Evolutionary conservation across 768 basidiomycete species (phyloP).

Genomic region (Cyclocybe cylindracea): DNA sequence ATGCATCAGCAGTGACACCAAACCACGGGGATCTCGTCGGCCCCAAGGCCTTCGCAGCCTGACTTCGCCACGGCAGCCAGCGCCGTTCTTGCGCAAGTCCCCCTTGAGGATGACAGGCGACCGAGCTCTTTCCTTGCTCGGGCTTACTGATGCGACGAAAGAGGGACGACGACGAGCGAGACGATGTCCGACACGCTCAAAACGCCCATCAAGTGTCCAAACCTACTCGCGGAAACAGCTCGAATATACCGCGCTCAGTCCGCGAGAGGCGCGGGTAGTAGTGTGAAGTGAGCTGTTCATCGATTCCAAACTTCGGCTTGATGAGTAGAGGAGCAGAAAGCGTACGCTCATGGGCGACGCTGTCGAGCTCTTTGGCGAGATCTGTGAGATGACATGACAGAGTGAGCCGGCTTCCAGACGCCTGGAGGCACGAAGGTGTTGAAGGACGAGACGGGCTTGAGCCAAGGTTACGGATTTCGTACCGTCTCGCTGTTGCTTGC

Average conservation of each 20-base stretch:
- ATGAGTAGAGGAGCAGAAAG: conserved; percentile 30
- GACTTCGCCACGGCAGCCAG: conserved; percentile 49
- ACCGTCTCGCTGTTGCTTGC: conserved; percentile 61
- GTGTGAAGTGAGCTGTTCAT: conserved; percentile 61
- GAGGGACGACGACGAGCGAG: conserved; percentile 38
- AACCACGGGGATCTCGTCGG: conserved; percentile 69
- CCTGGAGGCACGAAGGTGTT: conserved; percentile 60
- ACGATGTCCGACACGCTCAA: conserved; percentile 73
- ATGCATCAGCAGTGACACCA: conserved; percentile 43
- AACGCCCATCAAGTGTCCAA: conserved; percentile 68
- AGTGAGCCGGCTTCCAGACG: conserved; percentile 60
- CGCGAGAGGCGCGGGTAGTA: conserved; percentile 65
- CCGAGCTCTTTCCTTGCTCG: conserved; percentile 56
- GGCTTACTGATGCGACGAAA: conserved; percentile 33
- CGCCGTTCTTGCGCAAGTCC: conserved; percentile 34
- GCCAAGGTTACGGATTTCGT: conserved; percentile 67
- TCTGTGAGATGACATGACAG: conserved; percentile 42
- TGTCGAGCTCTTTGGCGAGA: conserved; percentile 35
- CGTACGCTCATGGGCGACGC: conserved; percentile 52
- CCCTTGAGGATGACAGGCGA: conserved; percentile 60
- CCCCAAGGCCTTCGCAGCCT: conserved; percentile 60
- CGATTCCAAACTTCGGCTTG: conserved; percentile 42
- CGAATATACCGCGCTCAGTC: conserved; percentile 53
- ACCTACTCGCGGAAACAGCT: conserved; percentile 71
- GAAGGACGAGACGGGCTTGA: conserved; percentile 71